A percentile compares a stretch with the other conserved stretches of the same genome.
phyloP scores from a whole-genome alignment of 805 yeast species.

The Teunomyces stri region DNA sequence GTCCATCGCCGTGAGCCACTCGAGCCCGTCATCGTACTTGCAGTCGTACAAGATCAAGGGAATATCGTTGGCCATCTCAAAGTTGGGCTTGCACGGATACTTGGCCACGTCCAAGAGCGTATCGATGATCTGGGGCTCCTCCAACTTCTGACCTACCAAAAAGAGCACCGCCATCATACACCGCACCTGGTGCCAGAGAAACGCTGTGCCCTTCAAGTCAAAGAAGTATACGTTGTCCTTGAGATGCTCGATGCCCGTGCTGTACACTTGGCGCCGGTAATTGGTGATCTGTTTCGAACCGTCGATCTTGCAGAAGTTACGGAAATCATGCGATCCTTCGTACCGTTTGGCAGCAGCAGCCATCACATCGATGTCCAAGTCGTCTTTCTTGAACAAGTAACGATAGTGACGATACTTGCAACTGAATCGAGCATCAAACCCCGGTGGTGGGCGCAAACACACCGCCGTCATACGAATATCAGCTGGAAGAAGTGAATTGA shows the following conservation, averaged over 20 bases:
- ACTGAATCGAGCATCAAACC: slow-evolving; percentile 90
- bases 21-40: slow-evolving; percentile 57
- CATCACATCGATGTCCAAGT: slow-evolving; percentile 68
- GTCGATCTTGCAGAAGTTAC: slow-evolving; percentile 93
- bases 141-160: slow-evolving; percentile 75
- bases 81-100: slow-evolving; percentile 69
- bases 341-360: slow-evolving; percentile 57
- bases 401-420: slow-evolving; percentile 84
- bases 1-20: slow-evolving; percentile 52
- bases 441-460: slow-evolving; percentile 76
- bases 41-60: slow-evolving; percentile 90
- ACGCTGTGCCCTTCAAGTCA: slow-evolving; percentile 84
- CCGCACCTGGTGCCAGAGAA: slow-evolving; percentile 96
- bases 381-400: slow-evolving; percentile 61
- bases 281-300: slow-evolving; percentile 90
- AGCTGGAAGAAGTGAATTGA: slow-evolving; percentile 75
- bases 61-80: slow-evolving; percentile 85
- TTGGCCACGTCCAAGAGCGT: slow-evolving; percentile 56
- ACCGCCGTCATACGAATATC: slow-evolving; percentile 83
- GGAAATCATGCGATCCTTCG: slow-evolving; percentile 81
- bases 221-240: slow-evolving; percentile 57
- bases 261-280: slow-evolving; percentile 60
- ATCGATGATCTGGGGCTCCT: slow-evolving; percentile 54
- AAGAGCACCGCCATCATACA: slow-evolving; percentile 88
- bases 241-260: slow-evolving; percentile 45